phyloP scores from a whole-genome alignment of 140 eudicot genomes.

The Cichorium intybus region DNA sequence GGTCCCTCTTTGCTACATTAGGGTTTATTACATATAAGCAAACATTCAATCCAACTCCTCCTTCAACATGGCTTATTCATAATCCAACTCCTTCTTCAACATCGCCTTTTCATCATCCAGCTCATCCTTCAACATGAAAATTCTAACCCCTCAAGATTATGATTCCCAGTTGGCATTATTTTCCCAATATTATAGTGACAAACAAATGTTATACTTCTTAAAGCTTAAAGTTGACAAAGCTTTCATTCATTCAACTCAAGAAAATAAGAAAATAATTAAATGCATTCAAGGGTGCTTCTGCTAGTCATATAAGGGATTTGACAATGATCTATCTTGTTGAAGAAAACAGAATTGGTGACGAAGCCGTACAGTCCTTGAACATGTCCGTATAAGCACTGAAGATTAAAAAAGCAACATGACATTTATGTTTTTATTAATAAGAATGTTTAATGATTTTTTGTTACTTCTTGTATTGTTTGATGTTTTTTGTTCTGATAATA shows the following conservation, averaged over 20 bases:
- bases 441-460: too few relatives aligned
- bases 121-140: neutral
- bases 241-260: neutral
- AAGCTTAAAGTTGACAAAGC: too few relatives aligned
- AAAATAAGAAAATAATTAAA: too few relatives aligned
- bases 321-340: too few relatives aligned
- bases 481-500: too few relatives aligned
- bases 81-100: neutral
- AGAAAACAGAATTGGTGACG: neutral
- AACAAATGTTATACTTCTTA: neutral
- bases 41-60: neutral
- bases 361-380: neutral
- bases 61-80: neutral
- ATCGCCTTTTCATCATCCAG: neutral
- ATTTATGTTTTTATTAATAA: neutral
- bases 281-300: neutral
- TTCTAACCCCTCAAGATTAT: neutral
- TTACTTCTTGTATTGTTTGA: neutral
- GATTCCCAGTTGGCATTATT: neutral
- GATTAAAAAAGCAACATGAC: too few relatives aligned
- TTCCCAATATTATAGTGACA: neutral
- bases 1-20: too few relatives aligned
- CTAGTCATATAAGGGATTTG: neutral
- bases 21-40: too few relatives aligned
- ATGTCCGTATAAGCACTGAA: neutral